Base-by-base conservation (phyloP, 2,329 filamentous ascomycete genomes). In the Fusarium sublunatum region DNA sequence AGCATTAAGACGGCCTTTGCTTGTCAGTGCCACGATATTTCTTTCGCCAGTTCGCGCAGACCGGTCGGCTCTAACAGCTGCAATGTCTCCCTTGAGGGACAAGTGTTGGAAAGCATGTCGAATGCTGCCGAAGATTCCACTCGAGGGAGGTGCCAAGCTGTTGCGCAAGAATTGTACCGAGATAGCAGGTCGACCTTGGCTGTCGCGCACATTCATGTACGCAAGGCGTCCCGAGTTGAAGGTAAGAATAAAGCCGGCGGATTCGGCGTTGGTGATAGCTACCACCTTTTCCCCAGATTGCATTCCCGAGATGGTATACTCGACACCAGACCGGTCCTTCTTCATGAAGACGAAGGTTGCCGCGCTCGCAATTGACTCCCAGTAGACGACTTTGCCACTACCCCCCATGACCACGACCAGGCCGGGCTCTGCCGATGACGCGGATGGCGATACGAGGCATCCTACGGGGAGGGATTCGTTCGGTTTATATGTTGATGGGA, bases 291-390 rank as follows among this genome's bases (percentile, higher is more conserved):
- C 95, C 41, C 91, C 90, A 1, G 89, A 91, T 50, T 89, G 87
- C 77, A 97, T 83, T 60, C 90, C 90, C 3, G 86, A 82, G 61
- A 97, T 87, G 3, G 81, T 80, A 41, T 91, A 87, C 71, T 96
- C 92, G 13, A 96, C 86, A 13, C 91, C 91, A 64, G 88, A 89
- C 65, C 91, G 88, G 71, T 91, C 91, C 73, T 96, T 90, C 65
- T 91, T 89, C 71, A 94, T 91, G 36, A 96, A 86, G 62, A 91
- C 91, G 52, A 96, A 83, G 1, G 92, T 92, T 35, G 93, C 91
- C 9, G 92, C 93, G 75, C 88, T 93, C 53, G 94, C 93, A 63
- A 98, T 91, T 35, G 92, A 96, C 74, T 98, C 95, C 93, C 95
- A 98, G 76, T 95, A 98, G 40, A 92, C 89, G 48, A 98, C 87